These are phyloP conservation scores for Comarum palustre DNA, from an alignment of 306 rosid species.

Conservation along the genomic window DNA sequence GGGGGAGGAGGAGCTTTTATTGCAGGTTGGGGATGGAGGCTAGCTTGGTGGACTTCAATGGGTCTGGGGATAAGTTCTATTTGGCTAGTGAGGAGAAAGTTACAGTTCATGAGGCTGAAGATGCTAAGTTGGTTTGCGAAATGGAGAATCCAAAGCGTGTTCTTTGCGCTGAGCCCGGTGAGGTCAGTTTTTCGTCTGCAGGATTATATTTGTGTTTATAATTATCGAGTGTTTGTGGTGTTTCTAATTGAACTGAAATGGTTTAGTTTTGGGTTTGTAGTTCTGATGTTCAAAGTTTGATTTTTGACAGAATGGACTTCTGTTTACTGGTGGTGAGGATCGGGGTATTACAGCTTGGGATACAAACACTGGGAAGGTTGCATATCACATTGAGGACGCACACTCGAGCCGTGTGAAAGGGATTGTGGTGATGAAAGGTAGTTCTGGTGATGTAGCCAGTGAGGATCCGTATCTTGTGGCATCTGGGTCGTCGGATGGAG, in stretches of 20 bases:
- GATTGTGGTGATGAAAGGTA: constrained; percentile 51
- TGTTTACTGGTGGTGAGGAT: constrained; percentile 84
- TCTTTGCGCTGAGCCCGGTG: constrained; percentile 58
- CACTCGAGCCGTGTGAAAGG: constrained; percentile 82
- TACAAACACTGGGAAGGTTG: constrained; percentile 65
- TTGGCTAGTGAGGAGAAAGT: constrained; percentile 61
- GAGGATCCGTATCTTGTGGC: constrained; percentile 73
- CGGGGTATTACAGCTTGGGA: constrained; percentile 78
- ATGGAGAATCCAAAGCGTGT: constrained; percentile 51
- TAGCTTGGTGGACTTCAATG: constrained; percentile 49
- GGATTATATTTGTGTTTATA: no score
- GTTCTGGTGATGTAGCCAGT: constrained; percentile 36
- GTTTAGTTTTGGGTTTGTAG: no score
- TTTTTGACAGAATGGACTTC: constrained; percentile 63
- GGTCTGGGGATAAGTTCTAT: constrained; percentile 55
- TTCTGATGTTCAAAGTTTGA: not conserved
- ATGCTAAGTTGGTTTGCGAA: constrained; percentile 62
- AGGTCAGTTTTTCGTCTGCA: constrained; percentile 37
- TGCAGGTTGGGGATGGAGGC: constrained; percentile 69
- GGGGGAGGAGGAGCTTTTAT: constrained; percentile 75
- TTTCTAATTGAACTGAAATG: no score
- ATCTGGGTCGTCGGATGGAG: constrained; percentile 86
- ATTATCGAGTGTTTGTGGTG: no score
- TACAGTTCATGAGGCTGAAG: constrained; percentile 75
- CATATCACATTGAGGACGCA: constrained; percentile 70